These are phyloP conservation scores for Pseudozyma thailandica DNA, from an alignment of 1,284 basidiomycete species.

Conservation along the genomic window DNA sequence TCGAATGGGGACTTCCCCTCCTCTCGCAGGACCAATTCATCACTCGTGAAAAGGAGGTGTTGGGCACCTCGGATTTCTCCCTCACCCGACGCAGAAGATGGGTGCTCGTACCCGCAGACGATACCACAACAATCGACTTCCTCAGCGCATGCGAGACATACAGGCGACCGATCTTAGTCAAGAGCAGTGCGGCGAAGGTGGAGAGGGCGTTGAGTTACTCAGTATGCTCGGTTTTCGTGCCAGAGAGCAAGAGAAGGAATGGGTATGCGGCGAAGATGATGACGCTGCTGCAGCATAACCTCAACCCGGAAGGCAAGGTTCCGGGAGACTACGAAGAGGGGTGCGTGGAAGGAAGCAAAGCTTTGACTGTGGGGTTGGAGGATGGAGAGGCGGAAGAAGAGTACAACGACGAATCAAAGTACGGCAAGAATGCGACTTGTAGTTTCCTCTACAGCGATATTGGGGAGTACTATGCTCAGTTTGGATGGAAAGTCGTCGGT, in stretches of 20 bases:
- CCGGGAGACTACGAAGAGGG: slow-evolving; percentile 3
- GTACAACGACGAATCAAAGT: slow-evolving; percentile 59
- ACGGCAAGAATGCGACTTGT: slow-evolving; percentile 69
- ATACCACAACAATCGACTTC: slow-evolving; percentile 32
- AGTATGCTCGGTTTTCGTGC: slow-evolving; percentile 70
- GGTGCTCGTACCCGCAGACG: slow-evolving; percentile 34
- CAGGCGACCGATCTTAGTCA: slow-evolving; percentile 28
- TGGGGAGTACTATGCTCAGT: slow-evolving; percentile 73
- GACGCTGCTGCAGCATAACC: slow-evolving; percentile 72
- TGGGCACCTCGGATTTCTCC: slow-evolving; percentile 27
- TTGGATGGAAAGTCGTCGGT: slow-evolving; percentile 67
- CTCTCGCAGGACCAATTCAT: slow-evolving; percentile 32
- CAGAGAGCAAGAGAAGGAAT: slow-evolving; percentile 70
- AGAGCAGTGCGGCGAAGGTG: slow-evolving; percentile 7
- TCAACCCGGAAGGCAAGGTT: slow-evolving; percentile 50
- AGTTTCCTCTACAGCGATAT: slow-evolving; percentile 77
- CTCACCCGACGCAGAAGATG: slow-evolving; percentile 20
- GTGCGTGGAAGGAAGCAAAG: slow-evolving; percentile 1
- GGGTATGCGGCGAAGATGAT: slow-evolving; percentile 74
- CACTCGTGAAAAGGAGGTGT: slow-evolving; percentile 20
- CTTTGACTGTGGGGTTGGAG: slow-evolving; percentile 2
- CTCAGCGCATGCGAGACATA: slow-evolving; percentile 39
- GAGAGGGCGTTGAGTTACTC: slow-evolving; percentile 25
- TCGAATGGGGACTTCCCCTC: slow-evolving; percentile 38
- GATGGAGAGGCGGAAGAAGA: slow-evolving; percentile 10